Evolutionary conservation across 305 asterid genomes (phyloP), one percentile per base, ranked within the genome.

Genomic region (Fraxinus angustifolia): DNA sequence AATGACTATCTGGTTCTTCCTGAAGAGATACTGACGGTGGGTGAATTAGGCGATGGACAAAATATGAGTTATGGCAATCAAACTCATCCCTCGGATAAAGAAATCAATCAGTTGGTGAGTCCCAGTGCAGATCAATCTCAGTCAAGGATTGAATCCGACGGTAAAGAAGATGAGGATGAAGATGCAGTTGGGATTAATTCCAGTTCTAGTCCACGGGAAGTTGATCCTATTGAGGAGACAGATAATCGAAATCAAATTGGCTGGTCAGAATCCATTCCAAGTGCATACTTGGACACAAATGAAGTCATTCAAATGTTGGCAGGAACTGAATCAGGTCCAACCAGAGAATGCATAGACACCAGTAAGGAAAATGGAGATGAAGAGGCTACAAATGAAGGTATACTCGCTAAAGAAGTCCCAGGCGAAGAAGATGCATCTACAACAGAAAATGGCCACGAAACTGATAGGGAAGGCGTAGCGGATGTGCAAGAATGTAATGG

Each of bases 31-130:
- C 50, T 48, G 50, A 65, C 0, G n/a, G 26, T 58, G 35, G 45
- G 2, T 3, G 81, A 82, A 81, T 78, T 78, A 28, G 88, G 77
- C 36, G 79, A 65, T 56, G 36, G 0, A 2, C 81, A 60, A 78
- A 36, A 45, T 17, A 80, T 77, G 78, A 72, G 72, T 73, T 34
- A 34, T 45, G 70, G 21, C 3, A 73, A 80, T 33, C 75, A 77
- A 82, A 8, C 45, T 36, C 81, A 67, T 77, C 78, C 72, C 6
- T 40, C 76, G 35, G 67, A 78, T 79, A 85, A 84, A 83, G 82
- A n/a, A 53, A 73, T 11, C 42, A 74, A 71, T 65, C 82, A 75
- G 26, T 30, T 77, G 82, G 35, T 36, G 80, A 79, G 67, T 30
- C 65, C 75, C 53, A 60, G 53, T 68, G 3, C 48, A 42, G 65